phyloP scores from a whole-genome alignment of 2,329 filamentous ascomycete genomes.

The Hypoxylon sp. region DNA sequence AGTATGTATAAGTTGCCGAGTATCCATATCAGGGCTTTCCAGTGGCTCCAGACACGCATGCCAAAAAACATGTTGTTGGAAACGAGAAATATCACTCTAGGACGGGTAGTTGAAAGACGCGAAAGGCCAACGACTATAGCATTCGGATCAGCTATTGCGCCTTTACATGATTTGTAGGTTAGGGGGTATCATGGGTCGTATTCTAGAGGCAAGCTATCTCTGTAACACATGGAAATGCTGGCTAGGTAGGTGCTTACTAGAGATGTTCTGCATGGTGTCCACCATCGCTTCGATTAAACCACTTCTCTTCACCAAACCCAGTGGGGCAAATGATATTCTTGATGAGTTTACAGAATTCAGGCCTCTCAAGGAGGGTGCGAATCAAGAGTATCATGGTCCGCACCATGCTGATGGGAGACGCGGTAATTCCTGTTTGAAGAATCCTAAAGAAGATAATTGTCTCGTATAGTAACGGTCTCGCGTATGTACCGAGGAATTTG shows the following conservation, averaged over 20 bases:
- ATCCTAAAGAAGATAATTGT: constrained; percentile 24
- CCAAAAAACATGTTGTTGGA: constrained; percentile 13
- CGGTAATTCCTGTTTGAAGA: neutral
- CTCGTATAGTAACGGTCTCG: constrained; percentile 33
- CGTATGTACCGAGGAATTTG: neutral
- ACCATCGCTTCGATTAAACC: neutral
- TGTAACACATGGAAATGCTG: neutral
- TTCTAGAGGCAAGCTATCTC: neutral
- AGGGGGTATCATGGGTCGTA: neutral
- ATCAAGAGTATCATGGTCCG: constrained; percentile 21
- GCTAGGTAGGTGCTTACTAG: neutral
- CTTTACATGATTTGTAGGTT: neutral
- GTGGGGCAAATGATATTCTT: constrained; percentile 26
- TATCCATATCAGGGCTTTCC: neutral
- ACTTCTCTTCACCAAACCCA: neutral
- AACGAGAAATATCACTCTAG: constrained; percentile 1
- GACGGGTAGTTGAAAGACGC: constrained; percentile 6
- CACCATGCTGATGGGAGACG: neutral
- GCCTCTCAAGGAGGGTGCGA: constrained; percentile 20
- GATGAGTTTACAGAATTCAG: constrained; percentile 16
- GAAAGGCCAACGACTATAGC: constrained; percentile 10
- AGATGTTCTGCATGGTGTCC: neutral
- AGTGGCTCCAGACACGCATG: neutral
- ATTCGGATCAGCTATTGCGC: constrained; percentile 1
- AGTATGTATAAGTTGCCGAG: neutral